Evolutionary conservation across 306 rosid species (phyloP).

Genomic region (Erythrophleum fordii): DNA sequence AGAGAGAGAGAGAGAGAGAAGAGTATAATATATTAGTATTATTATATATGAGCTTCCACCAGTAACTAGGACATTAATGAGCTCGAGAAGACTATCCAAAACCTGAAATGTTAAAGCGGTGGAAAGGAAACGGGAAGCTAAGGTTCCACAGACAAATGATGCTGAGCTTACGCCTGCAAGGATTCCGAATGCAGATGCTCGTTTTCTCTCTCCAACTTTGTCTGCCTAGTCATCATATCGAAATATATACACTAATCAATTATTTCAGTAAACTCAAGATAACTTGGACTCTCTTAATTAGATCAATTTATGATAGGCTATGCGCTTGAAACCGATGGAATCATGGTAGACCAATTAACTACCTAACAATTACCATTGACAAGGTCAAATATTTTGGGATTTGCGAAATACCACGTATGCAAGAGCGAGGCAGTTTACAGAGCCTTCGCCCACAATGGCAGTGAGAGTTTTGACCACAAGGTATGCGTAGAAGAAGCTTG

Average conservation of each 20-base stretch:
- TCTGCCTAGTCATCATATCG: constrained; percentile 61
- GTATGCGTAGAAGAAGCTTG: constrained; percentile 69
- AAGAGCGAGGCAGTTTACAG: constrained; percentile 67
- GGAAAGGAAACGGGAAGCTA: constrained; percentile 78
- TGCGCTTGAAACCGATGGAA: too few relatives aligned
- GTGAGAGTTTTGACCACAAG: constrained; percentile 62
- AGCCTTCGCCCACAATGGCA: constrained; percentile 67
- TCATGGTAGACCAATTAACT: too few relatives aligned
- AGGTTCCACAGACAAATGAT: constrained; percentile 70
- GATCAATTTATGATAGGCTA: too few relatives aligned
- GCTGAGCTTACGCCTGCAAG: constrained; percentile 73
- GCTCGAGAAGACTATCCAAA: not conserved
- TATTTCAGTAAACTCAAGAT: too few relatives aligned
- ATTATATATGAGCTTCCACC: too few relatives aligned
- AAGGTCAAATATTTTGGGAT: too few relatives aligned
- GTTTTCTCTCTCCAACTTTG: constrained; percentile 49
- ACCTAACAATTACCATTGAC: too few relatives aligned
- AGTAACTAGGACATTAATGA: too few relatives aligned
- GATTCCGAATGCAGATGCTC: constrained; percentile 77
- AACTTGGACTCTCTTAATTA: too few relatives aligned
- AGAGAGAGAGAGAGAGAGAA: too few relatives aligned
- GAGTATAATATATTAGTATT: too few relatives aligned
- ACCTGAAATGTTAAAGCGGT: constrained; percentile 73
- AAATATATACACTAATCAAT: too few relatives aligned
- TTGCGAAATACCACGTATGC: constrained; percentile 73